phyloP scores from a whole-genome alignment of 306 rosid species.

The Astragalus glycyphyllos region DNA sequence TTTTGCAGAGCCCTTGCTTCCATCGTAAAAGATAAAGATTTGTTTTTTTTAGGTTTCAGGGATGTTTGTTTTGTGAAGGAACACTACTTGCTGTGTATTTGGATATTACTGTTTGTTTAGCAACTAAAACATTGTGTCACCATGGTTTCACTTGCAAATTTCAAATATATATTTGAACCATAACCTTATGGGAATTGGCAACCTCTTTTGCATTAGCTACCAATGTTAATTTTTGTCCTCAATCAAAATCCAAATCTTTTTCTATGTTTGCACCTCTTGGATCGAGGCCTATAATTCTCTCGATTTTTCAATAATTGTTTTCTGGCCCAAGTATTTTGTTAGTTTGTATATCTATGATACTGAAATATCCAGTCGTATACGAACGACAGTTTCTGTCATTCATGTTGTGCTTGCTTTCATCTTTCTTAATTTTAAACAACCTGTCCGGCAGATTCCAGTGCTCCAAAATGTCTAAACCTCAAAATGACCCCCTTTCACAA shows the following conservation, averaged over 20 bases:
- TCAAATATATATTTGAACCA: conserved; percentile 11
- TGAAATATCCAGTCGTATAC: conserved; percentile 9
- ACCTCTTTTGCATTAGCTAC: not conserved
- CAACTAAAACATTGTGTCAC: not conserved
- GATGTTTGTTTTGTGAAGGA: not conserved
- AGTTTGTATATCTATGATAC: not conserved
- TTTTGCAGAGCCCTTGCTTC: conserved; percentile 7
- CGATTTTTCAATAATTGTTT: not conserved
- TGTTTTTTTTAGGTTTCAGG: conserved; percentile 20
- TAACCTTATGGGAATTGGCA: not conserved
- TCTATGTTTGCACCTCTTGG: not conserved
- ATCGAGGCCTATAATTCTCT: not conserved
- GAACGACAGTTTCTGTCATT: not conserved
- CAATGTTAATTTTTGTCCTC: conserved; percentile 23
- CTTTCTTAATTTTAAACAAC: conserved; percentile 17
- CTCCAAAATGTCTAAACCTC: conserved; percentile 62
- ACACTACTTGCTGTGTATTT: not conserved
- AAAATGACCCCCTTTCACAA: conserved; percentile 69
- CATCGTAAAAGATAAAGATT: conserved; percentile 15
- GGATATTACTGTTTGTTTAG: conserved; percentile 19
- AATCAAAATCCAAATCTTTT: conserved; percentile 1
- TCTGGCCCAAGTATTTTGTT: conserved; percentile 15
- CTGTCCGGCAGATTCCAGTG: conserved; percentile 47
- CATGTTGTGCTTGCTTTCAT: not conserved
- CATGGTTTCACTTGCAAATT: not conserved